Conservation (phyloP, 2,329 filamentous ascomycete genomes). For the Colletotrichum sp. region DNA sequence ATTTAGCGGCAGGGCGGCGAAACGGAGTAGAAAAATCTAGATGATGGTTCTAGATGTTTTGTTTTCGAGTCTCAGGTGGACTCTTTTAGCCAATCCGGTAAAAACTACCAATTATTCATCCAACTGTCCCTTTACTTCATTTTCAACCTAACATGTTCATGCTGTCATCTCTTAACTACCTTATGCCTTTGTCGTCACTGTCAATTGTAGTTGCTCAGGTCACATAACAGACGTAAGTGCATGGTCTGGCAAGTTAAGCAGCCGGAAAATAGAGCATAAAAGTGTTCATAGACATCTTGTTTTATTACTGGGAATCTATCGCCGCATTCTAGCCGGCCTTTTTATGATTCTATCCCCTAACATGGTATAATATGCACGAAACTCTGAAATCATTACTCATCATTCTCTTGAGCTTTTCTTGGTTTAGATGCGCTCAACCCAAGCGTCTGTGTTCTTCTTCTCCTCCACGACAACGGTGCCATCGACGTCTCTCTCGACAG, state of each 20-base stretch:
- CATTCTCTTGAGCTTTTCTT: neutral
- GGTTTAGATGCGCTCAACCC: conserved; percentile 1
- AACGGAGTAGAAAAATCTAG: neutral
- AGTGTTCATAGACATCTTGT: neutral
- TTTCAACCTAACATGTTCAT: accelerated
- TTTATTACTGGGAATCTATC: neutral
- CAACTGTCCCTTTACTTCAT: neutral
- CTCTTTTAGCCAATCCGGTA: neutral
- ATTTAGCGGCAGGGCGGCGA: neutral
- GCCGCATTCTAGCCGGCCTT: neutral
- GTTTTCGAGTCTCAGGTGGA: neutral
- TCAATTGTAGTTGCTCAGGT: accelerated
- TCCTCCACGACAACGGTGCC: neutral
- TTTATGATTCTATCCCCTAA: neutral
- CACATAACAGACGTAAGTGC: neutral
- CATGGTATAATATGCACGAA: neutral
- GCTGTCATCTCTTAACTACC: accelerated
- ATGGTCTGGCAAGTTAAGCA: accelerated
- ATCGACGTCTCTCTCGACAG: conserved; percentile 5
- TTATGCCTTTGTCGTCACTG: neutral
- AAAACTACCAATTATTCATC: neutral
- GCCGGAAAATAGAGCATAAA: neutral
- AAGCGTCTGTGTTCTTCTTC: neutral
- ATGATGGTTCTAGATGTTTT: neutral
- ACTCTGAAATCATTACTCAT: neutral